Evolutionary conservation across 257 asterid species (phyloP).

Genomic region (Ocimum tenuiflorum): DNA sequence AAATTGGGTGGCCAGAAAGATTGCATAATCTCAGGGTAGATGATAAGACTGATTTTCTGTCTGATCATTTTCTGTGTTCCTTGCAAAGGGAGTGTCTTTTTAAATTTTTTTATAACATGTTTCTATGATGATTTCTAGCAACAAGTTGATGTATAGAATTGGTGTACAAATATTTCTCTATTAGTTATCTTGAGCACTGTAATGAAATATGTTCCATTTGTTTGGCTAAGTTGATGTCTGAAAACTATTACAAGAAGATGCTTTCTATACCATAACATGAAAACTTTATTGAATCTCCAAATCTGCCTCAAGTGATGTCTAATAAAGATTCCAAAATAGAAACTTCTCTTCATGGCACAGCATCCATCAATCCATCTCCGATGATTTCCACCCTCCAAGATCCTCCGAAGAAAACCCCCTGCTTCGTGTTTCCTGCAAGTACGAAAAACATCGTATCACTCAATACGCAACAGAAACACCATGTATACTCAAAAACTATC

Average conservation of each 20-base stretch:
- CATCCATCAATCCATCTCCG: slow-evolving; percentile 28
- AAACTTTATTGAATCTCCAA: slow-evolving; percentile 6
- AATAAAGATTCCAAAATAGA: neutral
- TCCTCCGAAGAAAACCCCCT: slow-evolving; percentile 25
- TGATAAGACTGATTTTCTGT: slow-evolving; percentile 5
- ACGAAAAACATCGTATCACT: no score
- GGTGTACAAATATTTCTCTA: neutral
- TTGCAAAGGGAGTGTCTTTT: neutral
- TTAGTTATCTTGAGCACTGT: neutral
- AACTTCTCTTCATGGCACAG: no score
- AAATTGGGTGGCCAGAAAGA: neutral
- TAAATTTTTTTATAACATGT: neutral
- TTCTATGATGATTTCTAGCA: no score
- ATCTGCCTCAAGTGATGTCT: neutral
- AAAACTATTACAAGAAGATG: no score
- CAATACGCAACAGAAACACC: no score
- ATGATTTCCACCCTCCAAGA: slow-evolving; percentile 36
- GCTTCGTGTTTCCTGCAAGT: slow-evolving; percentile 24
- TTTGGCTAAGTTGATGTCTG: no score
- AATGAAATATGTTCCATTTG: slow-evolving; percentile 6
- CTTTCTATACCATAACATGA: no score
- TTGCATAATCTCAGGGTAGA: slow-evolving; percentile 4
- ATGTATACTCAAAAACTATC: no score
- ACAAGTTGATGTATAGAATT: neutral
- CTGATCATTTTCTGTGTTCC: neutral